phyloP scores from a whole-genome alignment of 1,284 basidiomycete species.

The Athelia psychrophila region DNA sequence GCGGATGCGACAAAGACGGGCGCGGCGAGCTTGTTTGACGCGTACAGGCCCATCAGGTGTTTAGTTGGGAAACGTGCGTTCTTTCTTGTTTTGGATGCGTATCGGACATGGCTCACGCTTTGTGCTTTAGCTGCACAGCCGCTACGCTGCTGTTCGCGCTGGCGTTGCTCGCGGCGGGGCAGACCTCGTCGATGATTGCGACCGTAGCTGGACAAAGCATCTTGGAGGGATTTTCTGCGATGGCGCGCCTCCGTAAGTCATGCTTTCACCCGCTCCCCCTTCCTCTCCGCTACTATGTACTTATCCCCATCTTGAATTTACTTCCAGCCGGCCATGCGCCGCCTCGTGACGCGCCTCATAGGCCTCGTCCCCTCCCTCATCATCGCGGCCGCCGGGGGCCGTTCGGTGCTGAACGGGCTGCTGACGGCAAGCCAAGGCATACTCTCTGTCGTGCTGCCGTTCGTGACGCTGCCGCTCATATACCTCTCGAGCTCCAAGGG shows the following conservation, averaged over 20 bases:
- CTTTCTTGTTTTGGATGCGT: not conserved
- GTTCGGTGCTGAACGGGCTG: constrained; percentile 66
- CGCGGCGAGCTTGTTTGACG: constrained; percentile 65
- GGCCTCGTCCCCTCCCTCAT: constrained; percentile 72
- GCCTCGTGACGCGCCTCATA: constrained; percentile 72
- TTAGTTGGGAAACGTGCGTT: constrained; percentile 58
- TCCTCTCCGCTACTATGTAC: too few relatives aligned
- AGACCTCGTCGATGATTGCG: constrained; percentile 80
- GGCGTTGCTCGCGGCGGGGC: constrained; percentile 74
- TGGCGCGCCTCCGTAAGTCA: constrained; percentile 70
- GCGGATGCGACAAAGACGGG: constrained; percentile 15
- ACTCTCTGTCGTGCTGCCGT: constrained; percentile 76
- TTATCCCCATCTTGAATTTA: constrained; percentile 3
- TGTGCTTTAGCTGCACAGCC: constrained; percentile 34
- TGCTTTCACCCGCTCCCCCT: too few relatives aligned
- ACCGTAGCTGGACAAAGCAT: constrained; percentile 84
- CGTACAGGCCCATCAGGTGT: constrained; percentile 57
- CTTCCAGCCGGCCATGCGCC: constrained; percentile 68
- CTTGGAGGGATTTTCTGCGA: constrained; percentile 81
- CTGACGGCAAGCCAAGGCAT: constrained; percentile 79
- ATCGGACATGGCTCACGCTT: too few relatives aligned
- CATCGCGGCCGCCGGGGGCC: constrained; percentile 67
- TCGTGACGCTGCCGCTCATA: constrained; percentile 69
- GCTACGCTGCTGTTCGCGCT: constrained; percentile 74
- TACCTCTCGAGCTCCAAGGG: constrained; percentile 56